Base-by-base conservation (phyloP, 1,139 yeast species). In the Yamadazyma aaseri region DNA sequence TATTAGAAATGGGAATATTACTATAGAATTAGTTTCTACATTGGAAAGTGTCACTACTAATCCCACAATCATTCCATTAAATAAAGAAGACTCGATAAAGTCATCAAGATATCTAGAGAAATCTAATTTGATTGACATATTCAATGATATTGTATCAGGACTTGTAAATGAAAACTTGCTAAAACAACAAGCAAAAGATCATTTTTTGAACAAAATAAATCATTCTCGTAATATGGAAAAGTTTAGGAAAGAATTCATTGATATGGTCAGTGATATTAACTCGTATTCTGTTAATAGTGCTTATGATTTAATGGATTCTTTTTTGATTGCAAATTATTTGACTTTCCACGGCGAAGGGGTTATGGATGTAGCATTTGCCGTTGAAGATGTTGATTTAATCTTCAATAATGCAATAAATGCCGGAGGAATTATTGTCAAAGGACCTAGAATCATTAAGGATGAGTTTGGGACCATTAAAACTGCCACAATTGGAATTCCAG, bases 271-370 rank as follows among this genome's bases (percentile, higher is more conserved):
- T 2, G 35, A 38, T 4, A 27, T 44, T 18, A 28, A 35, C n/a
- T 15, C 36, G 17, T 20, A 14, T 27, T 33, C 39, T 5, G 18
- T 28, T 14, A 10, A 25, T 11, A 42, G 53, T 1, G 38, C 56
- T 20, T 45, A 50, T 22, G 60, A 57, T 34, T 38, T 54, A 16
- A 49, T 55, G 40, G 63, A 58, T 32, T 56, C 65, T 12, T 44
- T 44, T 12, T 35, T 51, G 22, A 50, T 63, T 23, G 60, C 62
- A 22, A 48, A 58, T 6, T 84, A 76, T 50, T 58, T 82, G 11
- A 53, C 54, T n/a, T 51, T 49, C 5, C 95, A 86, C 53, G 90
- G 94, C 1, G 92, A 84, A 49, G 85, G 86, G 3, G 85, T 85
- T 4, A 75, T 78, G 55, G 94, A 86, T 51, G 75, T 86, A 7